phyloP scores from a whole-genome alignment of 345 rosid genomes.

The Iberis pinnata region DNA sequence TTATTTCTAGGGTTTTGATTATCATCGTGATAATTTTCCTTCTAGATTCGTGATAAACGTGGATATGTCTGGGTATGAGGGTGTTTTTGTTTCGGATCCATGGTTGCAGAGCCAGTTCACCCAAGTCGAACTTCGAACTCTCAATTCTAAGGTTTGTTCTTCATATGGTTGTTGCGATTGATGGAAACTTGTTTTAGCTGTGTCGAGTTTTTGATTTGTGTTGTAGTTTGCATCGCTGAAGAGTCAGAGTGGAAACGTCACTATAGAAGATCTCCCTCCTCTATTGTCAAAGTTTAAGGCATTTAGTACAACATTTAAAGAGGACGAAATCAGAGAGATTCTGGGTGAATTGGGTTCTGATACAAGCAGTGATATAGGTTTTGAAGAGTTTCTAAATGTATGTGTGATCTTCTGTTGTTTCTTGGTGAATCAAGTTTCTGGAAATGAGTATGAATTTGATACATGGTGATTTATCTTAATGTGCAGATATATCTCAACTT shows the following conservation, averaged over 20 bases:
- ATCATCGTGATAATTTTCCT: no score
- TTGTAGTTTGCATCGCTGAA: constrained; percentile 48
- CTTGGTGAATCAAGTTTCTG: neutral
- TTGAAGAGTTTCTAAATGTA: constrained; percentile 81
- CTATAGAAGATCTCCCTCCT: constrained; percentile 51
- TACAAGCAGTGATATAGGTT: constrained; percentile 43
- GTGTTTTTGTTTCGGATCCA: constrained; percentile 74
- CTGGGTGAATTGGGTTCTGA: constrained; percentile 40
- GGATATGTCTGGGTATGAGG: constrained; percentile 63
- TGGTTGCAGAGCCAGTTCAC: constrained; percentile 83
- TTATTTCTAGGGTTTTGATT: constrained; percentile 10
- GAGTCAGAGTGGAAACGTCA: constrained; percentile 58
- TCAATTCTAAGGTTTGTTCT: constrained; percentile 54
- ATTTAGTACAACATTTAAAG: constrained; percentile 42
- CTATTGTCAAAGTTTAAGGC: constrained; percentile 60
- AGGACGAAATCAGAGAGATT: constrained; percentile 53
- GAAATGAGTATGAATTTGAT: neutral
- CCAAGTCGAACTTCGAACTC: constrained; percentile 85
- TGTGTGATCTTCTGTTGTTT: constrained; percentile 12
- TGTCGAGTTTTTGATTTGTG: neutral
- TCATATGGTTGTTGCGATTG: neutral
- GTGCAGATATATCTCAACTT: constrained; percentile 58
- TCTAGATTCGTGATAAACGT: no score
- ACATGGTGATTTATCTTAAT: constrained; percentile 18
- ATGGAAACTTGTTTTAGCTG: neutral